phyloP scores from a whole-genome alignment of 345 rosid genomes.

The Carallia pectinifolia region DNA sequence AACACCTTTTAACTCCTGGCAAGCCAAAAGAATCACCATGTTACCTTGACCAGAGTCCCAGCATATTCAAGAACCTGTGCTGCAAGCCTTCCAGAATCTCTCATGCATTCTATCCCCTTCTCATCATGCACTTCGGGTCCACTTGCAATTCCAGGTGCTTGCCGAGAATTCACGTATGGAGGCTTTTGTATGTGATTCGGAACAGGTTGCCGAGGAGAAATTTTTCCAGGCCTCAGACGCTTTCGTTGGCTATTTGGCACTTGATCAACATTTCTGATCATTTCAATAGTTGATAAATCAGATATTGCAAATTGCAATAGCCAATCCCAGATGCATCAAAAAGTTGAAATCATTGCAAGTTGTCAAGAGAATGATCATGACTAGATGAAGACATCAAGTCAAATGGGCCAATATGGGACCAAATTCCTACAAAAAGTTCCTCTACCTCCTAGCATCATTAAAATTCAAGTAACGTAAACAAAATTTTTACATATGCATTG shows the following conservation, averaged over 20 bases:
- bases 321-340: neutral
- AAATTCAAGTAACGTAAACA: neutral
- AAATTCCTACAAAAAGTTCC: neutral
- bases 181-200: constrained; percentile 67
- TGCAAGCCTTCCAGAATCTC: constrained; percentile 90
- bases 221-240: constrained; percentile 59
- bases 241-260: constrained; percentile 44
- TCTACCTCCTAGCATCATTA: neutral
- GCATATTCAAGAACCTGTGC: constrained; percentile 79
- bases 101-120: constrained; percentile 77
- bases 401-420: neutral
- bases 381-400: neutral
- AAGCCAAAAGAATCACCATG: neutral
- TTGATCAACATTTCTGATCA: constrained; percentile 49
- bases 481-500: neutral
- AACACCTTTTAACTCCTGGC: neutral
- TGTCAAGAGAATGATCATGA: neutral
- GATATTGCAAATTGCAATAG: neutral
- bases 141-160: constrained; percentile 64
- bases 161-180: constrained; percentile 55
- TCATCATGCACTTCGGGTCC: constrained; percentile 73
- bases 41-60: constrained; percentile 82
- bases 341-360: neutral
- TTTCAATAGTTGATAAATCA: constrained; percentile 23
- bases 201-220: constrained; percentile 73